Conservation (phyloP, 1,284 basidiomycete species). For the Cryptococcus sp. region DNA sequence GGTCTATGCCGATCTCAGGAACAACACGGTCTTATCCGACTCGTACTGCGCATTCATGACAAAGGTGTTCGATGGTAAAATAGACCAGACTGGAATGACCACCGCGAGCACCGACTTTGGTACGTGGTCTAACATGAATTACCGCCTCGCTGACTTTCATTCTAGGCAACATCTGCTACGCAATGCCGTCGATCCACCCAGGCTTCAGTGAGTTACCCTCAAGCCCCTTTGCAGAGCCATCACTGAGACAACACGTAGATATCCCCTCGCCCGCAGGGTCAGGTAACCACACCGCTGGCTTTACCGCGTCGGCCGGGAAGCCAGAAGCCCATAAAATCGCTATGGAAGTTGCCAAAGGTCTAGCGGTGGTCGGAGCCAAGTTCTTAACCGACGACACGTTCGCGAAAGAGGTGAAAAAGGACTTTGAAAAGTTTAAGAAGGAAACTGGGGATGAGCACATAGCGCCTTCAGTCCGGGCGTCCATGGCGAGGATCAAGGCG, state of each 20-base stretch:
- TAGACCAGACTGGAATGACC: slow-evolving; percentile 23
- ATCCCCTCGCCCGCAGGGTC: slow-evolving; percentile 24
- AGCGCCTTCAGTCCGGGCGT: background rate
- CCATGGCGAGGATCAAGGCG: background rate
- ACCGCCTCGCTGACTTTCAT: background rate
- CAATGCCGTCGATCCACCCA: slow-evolving; percentile 29
- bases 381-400: slow-evolving; percentile 46
- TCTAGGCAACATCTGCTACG: slow-evolving; percentile 30
- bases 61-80: slow-evolving; percentile 23
- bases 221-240: too few species aligned
- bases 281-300: slow-evolving; percentile 35
- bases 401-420: slow-evolving; percentile 32
- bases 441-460: slow-evolving; percentile 20
- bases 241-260: slow-evolving; percentile 2
- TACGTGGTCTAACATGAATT: background rate
- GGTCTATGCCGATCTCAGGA: slow-evolving; percentile 35
- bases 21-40: slow-evolving; percentile 25
- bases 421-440: slow-evolving; percentile 31
- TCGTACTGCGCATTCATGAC: slow-evolving; percentile 33
- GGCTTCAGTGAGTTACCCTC: slow-evolving; percentile 18
- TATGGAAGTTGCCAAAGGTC: slow-evolving; percentile 47
- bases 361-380: slow-evolving; percentile 45
- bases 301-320: slow-evolving; percentile 28
- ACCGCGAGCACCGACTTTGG: slow-evolving; percentile 37
- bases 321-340: slow-evolving; percentile 36